These are phyloP conservation scores for Termitomyces sp. DNA, from an alignment of 768 basidiomycete species.

Conservation along the genomic window DNA sequence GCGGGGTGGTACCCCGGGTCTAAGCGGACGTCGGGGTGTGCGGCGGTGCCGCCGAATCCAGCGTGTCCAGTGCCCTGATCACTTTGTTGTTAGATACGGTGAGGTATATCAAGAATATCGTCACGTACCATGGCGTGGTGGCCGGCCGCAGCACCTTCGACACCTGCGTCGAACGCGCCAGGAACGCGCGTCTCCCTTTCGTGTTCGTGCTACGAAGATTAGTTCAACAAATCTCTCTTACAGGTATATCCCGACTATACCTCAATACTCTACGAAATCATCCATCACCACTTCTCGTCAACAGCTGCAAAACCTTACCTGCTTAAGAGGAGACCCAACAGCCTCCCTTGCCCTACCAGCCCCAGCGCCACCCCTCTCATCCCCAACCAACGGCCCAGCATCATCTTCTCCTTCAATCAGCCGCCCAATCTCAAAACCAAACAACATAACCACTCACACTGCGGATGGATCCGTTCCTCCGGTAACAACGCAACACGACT, in stretches of 20 bases:
- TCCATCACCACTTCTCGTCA: background rate
- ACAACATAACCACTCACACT: background rate
- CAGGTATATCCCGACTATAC: background rate
- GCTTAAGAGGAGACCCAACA: background rate
- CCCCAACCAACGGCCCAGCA: background rate
- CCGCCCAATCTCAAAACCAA: no score
- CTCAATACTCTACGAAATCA: background rate
- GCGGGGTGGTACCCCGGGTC: constrained; percentile 7
- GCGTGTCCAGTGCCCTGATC: background rate
- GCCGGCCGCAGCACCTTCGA: background rate
- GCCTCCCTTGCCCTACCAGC: background rate
- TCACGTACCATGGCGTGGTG: no score
- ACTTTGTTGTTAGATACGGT: background rate
- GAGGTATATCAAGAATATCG: no score
- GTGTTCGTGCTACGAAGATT: background rate
- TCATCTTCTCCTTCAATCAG: background rate
- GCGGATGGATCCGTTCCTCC: constrained; percentile 5
- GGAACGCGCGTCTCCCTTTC: background rate
- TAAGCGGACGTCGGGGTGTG: background rate
- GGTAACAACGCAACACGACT: constrained; percentile 9
- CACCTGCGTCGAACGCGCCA: background rate
- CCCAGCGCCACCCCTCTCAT: no score
- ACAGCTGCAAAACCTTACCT: background rate
- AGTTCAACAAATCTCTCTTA: background rate
- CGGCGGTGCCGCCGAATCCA: background rate